Base-by-base conservation (phyloP, 768 basidiomycete genomes). In the Russula lepida region DNA sequence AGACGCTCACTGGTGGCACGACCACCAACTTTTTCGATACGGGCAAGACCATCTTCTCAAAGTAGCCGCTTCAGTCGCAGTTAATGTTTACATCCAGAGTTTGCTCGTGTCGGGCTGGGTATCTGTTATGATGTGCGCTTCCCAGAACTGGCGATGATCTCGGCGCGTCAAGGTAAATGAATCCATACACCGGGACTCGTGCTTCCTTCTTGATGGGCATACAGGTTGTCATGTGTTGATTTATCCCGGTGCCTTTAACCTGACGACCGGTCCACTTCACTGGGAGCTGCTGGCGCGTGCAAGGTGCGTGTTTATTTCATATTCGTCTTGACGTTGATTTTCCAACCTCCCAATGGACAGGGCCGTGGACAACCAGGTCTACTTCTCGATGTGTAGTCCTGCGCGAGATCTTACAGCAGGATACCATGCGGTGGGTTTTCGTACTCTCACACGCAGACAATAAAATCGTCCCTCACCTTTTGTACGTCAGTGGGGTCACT, bases 281-380 rank as follows among this genome's bases (percentile, higher is more conserved):
- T 99, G 97, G 97, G 90, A 94, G 67, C 77, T 99, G 3, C 78
- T 99, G 23, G 90, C 91, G 69, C 81, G 89, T 53, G 85, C 86
- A 58, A 78, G 93, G 92, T 89, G 69, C 54, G 47, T 33, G 55
- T n/a, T 33, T 4, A 33, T 27, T 54, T 55, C 21, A 54, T 54
- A 13, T 54, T 11, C 56, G n/a, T 21, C 30, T 48, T 43, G 37
- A 2, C 23, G 6, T 50, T 8, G 44, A 21, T 54, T 17, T 44
- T 55, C 61, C 43, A 64, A n/a, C 30, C 13, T 32, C 15, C 27
- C 33, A 27, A 48, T n/a, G n/a, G 64, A 23, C 67, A 94, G 95
- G 59, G 97, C 97, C 6, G 82, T 94, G 25, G 97, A 99, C 71
- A 98, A 98, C 69, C 95, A 98, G 73, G 83, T 98, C n/a, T 99